phyloP scores from a whole-genome alignment of 306 rosid genomes.

The Erythrophleum fordii region DNA sequence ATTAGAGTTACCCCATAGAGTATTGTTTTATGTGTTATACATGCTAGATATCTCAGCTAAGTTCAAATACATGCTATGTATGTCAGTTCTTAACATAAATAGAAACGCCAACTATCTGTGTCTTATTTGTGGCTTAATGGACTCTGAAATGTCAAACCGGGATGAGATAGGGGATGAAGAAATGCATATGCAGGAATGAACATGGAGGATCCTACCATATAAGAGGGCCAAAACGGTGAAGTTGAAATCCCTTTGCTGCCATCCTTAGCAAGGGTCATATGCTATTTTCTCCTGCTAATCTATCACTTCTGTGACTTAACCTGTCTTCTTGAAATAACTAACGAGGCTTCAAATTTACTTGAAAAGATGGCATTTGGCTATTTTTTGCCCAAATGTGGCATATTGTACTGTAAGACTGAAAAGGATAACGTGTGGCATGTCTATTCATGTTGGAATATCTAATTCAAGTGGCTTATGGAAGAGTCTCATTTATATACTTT shows the following conservation, averaged over 20 bases:
- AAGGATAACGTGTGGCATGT: neutral
- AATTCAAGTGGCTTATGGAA: conserved; percentile 18
- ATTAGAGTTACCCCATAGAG: neutral
- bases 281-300: neutral
- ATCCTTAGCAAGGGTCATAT: neutral
- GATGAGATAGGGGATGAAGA: conserved; percentile 8
- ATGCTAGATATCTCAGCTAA: neutral
- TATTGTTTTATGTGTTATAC: neutral
- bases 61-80: neutral
- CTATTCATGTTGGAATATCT: conserved; percentile 15
- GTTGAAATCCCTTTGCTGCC: neutral
- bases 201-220: neutral
- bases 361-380: neutral
- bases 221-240: neutral
- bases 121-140: neutral
- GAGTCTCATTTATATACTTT: neutral
- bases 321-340: neutral
- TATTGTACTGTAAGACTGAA: neutral
- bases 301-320: neutral
- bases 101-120: neutral
- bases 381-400: conserved; percentile 1
- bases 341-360: neutral
- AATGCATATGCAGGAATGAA: neutral
- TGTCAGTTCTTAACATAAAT: neutral
- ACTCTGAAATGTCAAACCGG: too few species aligned